Percentiles rank a stretch among this genome's conserved stretches.
These are phyloP conservation scores for Macrolepiota fuliginosa DNA, from an alignment of 768 basidiomycete genomes.

Conservation along the genomic window DNA sequence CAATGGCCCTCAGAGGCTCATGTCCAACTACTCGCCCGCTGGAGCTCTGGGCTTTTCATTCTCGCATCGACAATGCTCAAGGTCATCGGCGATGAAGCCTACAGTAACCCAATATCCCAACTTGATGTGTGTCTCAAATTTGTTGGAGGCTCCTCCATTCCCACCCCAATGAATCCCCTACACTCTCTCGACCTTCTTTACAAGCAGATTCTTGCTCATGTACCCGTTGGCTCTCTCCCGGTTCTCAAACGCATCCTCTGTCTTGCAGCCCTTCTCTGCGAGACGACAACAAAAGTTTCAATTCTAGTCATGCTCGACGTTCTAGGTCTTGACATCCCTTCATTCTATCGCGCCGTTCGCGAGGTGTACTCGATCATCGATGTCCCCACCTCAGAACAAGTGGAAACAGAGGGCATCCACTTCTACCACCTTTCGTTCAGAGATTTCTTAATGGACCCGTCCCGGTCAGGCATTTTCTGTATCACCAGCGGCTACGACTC, in stretches of 20 bases:
- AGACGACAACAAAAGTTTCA: background rate
- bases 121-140: background rate
- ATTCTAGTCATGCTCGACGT: background rate
- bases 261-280: background rate
- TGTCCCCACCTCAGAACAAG: background rate
- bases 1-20: background rate
- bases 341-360: background rate
- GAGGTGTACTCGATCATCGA: background rate
- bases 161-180: background rate
- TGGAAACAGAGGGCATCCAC: background rate
- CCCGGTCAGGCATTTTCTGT: background rate
- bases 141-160: no score
- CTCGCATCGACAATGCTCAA: background rate
- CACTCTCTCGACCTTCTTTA: background rate
- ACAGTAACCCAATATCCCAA: background rate
- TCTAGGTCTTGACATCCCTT: background rate
- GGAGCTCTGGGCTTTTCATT: background rate
- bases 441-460: background rate
- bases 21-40: background rate
- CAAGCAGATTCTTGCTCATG: background rate
- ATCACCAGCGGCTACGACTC: background rate
- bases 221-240: background rate
- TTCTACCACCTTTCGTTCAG: background rate
- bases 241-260: background rate
- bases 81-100: background rate